Evolutionary conservation across 371 early-diverging fungal genomes (phyloP), one percentile per base, ranked within the genome.

Genomic region (Apophysomyces elegans): DNA sequence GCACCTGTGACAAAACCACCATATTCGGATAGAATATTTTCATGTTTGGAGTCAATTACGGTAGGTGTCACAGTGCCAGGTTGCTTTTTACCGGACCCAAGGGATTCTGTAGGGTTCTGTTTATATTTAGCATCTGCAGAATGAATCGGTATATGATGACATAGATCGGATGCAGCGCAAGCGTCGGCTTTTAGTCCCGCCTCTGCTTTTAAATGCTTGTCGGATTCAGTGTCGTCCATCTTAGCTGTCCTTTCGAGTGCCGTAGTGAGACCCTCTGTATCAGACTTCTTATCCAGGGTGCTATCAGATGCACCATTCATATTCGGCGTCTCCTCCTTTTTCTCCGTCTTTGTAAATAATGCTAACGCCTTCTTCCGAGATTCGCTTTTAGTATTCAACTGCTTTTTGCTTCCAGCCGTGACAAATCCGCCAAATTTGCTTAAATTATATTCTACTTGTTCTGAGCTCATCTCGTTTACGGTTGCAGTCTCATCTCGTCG

Each of bases 1-100:
- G 38, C 65, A 9, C 63, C 74, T 21, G 43, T 72, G 9, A 39
- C 59, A 47, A 79, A 71, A 14, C 78, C 78, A 8, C 73, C 76
- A 65, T 64, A 75, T 14, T 67, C 32, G 1, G 64, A 58, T 7
- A 74, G 18, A 2, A 65, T 45, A 9, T 59, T 54, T 26, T 78
- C 73, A 36, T 75, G 71, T 43, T 66, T 71, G 32, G 58, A 56
- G 14, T 65, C 63, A n/a, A 45, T 14, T 38, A 41, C 5, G 2
- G 61, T 21, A 21, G 54, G 54, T 26, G n/a, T 5, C 46, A 13
- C 8, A 18, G 46, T 1, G 0, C 16, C n/a, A 1, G 4, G 13
- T 11, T 45, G 8, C 13, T 45, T 18, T 45, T 45, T 18, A 7
- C 16, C 6, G 6, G 8, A 5, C 13, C 13, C 16, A 45, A 7